Conservation (phyloP, 352 stramenopile genomes). For the Globisporangium cederbergense region DNA sequence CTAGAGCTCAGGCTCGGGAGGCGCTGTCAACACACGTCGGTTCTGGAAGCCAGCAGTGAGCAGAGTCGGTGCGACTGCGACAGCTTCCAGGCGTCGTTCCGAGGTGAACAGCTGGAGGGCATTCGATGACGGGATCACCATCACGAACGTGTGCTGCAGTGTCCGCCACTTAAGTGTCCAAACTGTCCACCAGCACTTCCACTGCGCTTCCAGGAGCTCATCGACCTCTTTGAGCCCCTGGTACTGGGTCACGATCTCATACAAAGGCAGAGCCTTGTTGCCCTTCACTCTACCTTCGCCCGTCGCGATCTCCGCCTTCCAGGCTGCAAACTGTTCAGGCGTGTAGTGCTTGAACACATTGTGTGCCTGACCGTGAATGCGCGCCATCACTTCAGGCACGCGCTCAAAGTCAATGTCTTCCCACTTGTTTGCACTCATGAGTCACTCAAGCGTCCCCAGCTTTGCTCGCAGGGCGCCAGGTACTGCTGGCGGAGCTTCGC, state of each 20-base stretch:
- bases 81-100: neutral
- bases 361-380: slow-evolving; percentile 33
- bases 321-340: slow-evolving; percentile 30
- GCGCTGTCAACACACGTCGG: neutral
- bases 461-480: slow-evolving; percentile 34
- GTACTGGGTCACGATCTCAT: slow-evolving; percentile 40
- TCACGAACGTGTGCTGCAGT: neutral
- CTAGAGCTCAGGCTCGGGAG: neutral
- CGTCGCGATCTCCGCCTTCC: slow-evolving; percentile 25
- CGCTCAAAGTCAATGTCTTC: slow-evolving; percentile 33
- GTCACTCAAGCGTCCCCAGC: slow-evolving; percentile 33
- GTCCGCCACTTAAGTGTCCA: neutral
- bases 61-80: neutral
- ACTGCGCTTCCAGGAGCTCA: slow-evolving; percentile 40
- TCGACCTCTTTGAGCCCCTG: slow-evolving; percentile 17
- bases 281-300: slow-evolving; percentile 38
- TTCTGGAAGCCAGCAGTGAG: neutral
- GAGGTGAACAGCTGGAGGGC: neutral
- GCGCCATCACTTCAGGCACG: slow-evolving; percentile 41
- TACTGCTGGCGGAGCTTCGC: slow-evolving; percentile 42
- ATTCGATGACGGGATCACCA: neutral
- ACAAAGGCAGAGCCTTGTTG: slow-evolving; percentile 26
- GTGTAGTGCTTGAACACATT: slow-evolving; percentile 35
- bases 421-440: slow-evolving; percentile 45
- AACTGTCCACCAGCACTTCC: slow-evolving; percentile 26